These are phyloP conservation scores for Neophaeococcomyces mojaviensis DNA, from an alignment of 2,329 filamentous ascomycete genomes.

Conservation along the genomic window DNA sequence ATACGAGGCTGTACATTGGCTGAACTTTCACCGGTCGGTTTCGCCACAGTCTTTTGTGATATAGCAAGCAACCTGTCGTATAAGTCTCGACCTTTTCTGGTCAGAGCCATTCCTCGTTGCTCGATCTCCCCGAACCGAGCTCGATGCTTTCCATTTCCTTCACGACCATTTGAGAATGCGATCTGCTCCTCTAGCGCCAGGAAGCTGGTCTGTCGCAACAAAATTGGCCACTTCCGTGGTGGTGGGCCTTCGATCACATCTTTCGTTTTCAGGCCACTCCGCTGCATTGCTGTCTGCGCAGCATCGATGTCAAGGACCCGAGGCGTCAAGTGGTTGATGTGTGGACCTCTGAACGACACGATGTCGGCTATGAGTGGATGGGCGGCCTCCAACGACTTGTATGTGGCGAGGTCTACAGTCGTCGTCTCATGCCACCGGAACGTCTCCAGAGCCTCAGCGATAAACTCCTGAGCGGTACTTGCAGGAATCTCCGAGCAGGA, in stretches of 20 bases:
- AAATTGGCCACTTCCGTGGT: conserved; percentile 35
- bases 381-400: too few relatives aligned
- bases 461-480: too few relatives aligned
- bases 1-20: too few relatives aligned
- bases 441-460: too few relatives aligned
- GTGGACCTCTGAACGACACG: conserved; percentile 35
- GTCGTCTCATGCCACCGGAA: too few relatives aligned
- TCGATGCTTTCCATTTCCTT: conserved; percentile 36
- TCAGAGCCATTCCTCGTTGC: conserved; percentile 46
- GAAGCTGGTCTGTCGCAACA: conserved; percentile 50
- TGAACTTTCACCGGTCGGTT: too few relatives aligned
- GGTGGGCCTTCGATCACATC: conserved; percentile 48
- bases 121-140: conserved; percentile 50
- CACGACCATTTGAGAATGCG: conserved; percentile 28
- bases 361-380: conserved; percentile 37
- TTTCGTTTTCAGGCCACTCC: conserved; percentile 38
- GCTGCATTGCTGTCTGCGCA: conserved; percentile 38
- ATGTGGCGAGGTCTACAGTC: too few relatives aligned
- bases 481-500: too few relatives aligned
- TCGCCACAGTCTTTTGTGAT: too few relatives aligned
- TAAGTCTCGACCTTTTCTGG: conserved; percentile 36
- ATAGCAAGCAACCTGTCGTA: conserved; percentile 41
- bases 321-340: conserved; percentile 50
- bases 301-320: conserved; percentile 43
- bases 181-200: conserved; percentile 44